A percentile compares a stretch with the other conserved stretches of the same genome.
Conservation (phyloP, 257 asterid genomes). For the Sherardia arvensis region DNA sequence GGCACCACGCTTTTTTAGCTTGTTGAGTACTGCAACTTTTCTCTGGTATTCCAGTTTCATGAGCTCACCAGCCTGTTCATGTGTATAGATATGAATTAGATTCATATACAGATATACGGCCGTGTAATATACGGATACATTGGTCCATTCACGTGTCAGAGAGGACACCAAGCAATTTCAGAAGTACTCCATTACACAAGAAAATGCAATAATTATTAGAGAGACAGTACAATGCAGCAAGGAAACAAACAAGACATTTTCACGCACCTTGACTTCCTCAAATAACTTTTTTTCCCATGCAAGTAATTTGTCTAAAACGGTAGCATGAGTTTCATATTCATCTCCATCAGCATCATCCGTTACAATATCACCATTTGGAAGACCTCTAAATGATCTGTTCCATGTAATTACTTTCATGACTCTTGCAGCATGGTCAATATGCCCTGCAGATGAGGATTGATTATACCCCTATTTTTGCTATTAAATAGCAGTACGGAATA, state of each 20-base stretch:
- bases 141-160: not conserved
- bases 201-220: not conserved
- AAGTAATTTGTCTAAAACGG: slow-evolving; percentile 81
- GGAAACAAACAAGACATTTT: not conserved
- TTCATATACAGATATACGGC: not conserved
- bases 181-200: not conserved
- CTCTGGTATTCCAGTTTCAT: slow-evolving; percentile 86
- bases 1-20: slow-evolving; percentile 68
- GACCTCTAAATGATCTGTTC: slow-evolving; percentile 83
- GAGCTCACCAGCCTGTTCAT: slow-evolving; percentile 68
- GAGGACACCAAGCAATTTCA: not conserved
- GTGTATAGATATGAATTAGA: not conserved
- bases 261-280: slow-evolving; percentile 86
- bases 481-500: not conserved
- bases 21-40: slow-evolving; percentile 62
- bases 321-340: slow-evolving; percentile 87
- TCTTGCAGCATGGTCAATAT: slow-evolving; percentile 87
- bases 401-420: slow-evolving; percentile 97
- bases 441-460: slow-evolving; percentile 50
- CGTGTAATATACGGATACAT: not conserved
- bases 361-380: slow-evolving; percentile 45
- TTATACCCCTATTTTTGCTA: slow-evolving; percentile 7
- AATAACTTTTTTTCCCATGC: slow-evolving; percentile 99
- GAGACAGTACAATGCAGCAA: not conserved
- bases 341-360: slow-evolving; percentile 48